Evolutionary conservation across 768 basidiomycete species (phyloP).

Genomic region (Obba rivulosa): DNA sequence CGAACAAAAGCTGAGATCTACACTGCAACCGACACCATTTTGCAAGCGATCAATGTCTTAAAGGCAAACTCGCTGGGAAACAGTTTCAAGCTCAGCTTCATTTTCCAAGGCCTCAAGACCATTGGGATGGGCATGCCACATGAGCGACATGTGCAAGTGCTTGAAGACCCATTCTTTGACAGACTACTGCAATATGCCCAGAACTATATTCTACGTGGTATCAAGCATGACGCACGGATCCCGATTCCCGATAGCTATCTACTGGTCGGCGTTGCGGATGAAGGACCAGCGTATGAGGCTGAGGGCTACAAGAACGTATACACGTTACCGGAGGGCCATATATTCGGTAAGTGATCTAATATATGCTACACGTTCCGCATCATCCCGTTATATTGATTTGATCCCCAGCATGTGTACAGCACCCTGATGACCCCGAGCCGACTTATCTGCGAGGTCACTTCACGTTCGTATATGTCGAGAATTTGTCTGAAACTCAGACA

Average conservation of each 20-base stretch:
- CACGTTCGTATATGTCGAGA: conserved; percentile 20
- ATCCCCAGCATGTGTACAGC: conserved; percentile 53
- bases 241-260: conserved; percentile 61
- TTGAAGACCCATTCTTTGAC: conserved; percentile 20
- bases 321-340: conserved; percentile 48
- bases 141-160: conserved; percentile 2
- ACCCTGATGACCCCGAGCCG: conserved; percentile 41
- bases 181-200: conserved; percentile 33
- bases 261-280: conserved; percentile 80
- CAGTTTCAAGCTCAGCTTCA: conserved; percentile 43
- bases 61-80: conserved; percentile 40
- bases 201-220: conserved; percentile 62
- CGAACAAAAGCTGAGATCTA: conserved; percentile 48
- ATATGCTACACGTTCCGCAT: neutral
- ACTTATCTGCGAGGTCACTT: conserved; percentile 50
- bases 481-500: too few relatives aligned
- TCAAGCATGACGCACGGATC: conserved; percentile 76
- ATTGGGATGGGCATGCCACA: conserved; percentile 17
- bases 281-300: conserved; percentile 59
- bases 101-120: conserved; percentile 45
- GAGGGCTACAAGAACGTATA: conserved; percentile 49
- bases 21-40: conserved; percentile 54
- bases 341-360: conserved; percentile 52
- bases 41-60: conserved; percentile 44
- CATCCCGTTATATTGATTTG: neutral